Evolutionary conservation across 2,329 filamentous ascomycete species (phyloP).

Genomic region (Sclerotinia minor): DNA sequence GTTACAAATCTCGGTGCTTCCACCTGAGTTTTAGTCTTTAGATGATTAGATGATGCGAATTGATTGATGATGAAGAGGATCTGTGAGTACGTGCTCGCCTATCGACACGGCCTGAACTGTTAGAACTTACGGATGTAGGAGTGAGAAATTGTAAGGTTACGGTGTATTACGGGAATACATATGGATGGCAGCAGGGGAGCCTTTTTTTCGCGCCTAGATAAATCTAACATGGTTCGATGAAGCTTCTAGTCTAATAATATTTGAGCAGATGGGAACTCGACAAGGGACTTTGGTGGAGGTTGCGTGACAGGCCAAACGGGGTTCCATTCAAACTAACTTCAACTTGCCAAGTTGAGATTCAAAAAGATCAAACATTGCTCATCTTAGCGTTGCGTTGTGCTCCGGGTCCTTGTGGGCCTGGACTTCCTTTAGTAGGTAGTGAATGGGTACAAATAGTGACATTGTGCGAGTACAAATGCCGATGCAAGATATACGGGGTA

Average conservation of each 20-base stretch:
- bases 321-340: not conserved
- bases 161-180: conserved; percentile 1
- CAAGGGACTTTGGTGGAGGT: not conserved
- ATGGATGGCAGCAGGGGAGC: conserved; percentile 12
- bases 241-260: conserved; percentile 10
- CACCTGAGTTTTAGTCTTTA: not conserved
- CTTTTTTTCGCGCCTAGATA: not conserved
- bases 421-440: not conserved
- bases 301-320: not conserved
- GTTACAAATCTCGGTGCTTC: not conserved
- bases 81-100: not conserved
- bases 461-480: not conserved
- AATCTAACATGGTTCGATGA: conserved; percentile 12
- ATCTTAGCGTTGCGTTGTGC: conserved; percentile 3
- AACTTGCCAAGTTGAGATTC: not conserved
- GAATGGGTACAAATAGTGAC: not conserved
- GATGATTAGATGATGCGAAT: not conserved
- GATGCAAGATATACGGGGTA: not conserved
- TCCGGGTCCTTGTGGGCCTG: not conserved
- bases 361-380: conserved; percentile 13
- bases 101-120: not conserved
- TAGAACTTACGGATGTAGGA: too few species aligned
- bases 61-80: conserved; percentile 2
- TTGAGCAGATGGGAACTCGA: not conserved
- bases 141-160: not conserved